Evolutionary conservation across 116 monocot genomes (phyloP).

Genomic region (Iris pallida): DNA sequence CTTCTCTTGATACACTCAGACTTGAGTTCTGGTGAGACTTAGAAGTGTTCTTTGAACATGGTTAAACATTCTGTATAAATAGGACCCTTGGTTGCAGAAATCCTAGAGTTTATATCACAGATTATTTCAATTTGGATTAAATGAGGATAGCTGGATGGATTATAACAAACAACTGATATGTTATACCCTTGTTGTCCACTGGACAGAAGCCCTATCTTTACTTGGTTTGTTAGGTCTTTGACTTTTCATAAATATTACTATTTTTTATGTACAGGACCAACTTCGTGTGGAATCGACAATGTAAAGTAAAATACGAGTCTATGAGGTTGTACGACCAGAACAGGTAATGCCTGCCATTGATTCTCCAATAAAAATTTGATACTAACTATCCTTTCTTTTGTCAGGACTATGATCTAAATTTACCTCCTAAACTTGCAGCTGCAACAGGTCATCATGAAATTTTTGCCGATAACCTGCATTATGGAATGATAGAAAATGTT

Average conservation of each 20-base stretch:
- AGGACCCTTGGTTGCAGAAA: not conserved
- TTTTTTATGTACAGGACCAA: conserved; percentile 56
- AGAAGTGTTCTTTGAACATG: too few relatives aligned
- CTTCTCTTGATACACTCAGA: too few relatives aligned
- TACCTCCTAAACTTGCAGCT: too few relatives aligned
- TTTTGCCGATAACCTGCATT: too few relatives aligned
- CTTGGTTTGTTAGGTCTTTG: not conserved
- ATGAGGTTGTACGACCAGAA: conserved; percentile 81
- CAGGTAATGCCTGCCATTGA: conserved; percentile 34
- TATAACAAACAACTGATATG: conserved; percentile 74
- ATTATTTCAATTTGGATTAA: conserved; percentile 85
- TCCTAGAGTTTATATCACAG: conserved; percentile 74
- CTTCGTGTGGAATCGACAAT: conserved; percentile 82
- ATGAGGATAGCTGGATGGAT: conserved; percentile 83
- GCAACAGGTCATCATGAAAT: too few relatives aligned
- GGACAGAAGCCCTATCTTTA: not conserved
- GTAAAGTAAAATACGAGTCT: conserved; percentile 91
- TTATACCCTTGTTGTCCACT: conserved; percentile 1
- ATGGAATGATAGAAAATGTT: too few relatives aligned
- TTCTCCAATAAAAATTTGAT: too few relatives aligned
- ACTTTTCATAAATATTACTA: not conserved
- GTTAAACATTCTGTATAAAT: too few relatives aligned
- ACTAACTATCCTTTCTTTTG: too few relatives aligned
- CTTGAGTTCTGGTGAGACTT: too few relatives aligned
- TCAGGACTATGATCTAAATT: too few relatives aligned